Evolutionary conservation across 2,329 filamentous ascomycete genomes (phyloP).

Genomic region (Sporothrix inflata): DNA sequence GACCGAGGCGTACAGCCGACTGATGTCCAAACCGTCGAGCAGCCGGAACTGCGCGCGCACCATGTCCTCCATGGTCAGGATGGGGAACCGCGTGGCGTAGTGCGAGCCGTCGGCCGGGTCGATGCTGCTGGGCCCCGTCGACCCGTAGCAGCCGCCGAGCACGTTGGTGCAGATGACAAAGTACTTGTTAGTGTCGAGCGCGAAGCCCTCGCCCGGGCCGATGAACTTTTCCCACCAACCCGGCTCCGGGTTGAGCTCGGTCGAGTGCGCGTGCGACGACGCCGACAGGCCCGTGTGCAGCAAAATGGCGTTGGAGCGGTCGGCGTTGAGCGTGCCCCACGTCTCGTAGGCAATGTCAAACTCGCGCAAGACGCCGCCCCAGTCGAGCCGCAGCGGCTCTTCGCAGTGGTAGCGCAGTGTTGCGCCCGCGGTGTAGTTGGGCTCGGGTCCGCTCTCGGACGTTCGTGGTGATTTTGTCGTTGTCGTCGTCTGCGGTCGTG

Average conservation of each 20-base stretch:
- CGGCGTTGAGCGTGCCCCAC: constrained; percentile 80
- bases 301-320: constrained; percentile 86
- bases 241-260: constrained; percentile 79
- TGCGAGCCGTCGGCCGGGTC: constrained; percentile 85
- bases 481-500: constrained; percentile 53
- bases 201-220: constrained; percentile 68
- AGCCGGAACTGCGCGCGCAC: constrained; percentile 92
- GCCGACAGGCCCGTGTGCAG: constrained; percentile 93
- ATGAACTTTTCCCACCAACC: constrained; percentile 99
- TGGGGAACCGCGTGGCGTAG: constrained; percentile 94
- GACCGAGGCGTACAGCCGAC: constrained; percentile 85
- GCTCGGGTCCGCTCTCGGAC: constrained; percentile 78
- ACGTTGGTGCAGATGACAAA: constrained; percentile 97
- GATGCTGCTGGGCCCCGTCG: constrained; percentile 84
- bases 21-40: constrained; percentile 75
- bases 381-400: constrained; percentile 81
- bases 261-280: constrained; percentile 96
- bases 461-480: constrained; percentile 13
- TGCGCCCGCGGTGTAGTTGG: constrained; percentile 89
- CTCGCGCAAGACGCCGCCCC: constrained; percentile 87
- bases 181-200: constrained; percentile 88
- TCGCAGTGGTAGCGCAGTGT: constrained; percentile 76
- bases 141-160: constrained; percentile 92
- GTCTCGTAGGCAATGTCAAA: constrained; percentile 93
- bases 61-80: constrained; percentile 97